phyloP scores from a whole-genome alignment of 2,329 filamentous ascomycete species.

The Aspergillus hortae region DNA sequence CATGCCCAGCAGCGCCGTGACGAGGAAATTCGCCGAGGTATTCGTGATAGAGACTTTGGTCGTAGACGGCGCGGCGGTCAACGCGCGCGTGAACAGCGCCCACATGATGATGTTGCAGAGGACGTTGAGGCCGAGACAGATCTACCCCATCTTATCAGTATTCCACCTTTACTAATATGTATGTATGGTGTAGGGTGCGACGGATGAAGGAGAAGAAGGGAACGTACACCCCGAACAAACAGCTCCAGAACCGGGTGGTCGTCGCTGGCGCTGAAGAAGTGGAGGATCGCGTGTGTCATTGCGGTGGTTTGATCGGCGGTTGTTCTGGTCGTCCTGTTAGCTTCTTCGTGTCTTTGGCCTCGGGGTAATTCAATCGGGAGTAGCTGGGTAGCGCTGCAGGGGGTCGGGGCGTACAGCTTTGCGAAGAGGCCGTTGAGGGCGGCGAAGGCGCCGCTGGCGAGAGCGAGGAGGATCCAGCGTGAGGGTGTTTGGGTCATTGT shows the following conservation, averaged over 20 bases:
- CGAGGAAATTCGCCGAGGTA: constrained; percentile 60
- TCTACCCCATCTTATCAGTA: constrained; percentile 34
- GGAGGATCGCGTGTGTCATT: constrained; percentile 47
- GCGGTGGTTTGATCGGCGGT: constrained; percentile 57
- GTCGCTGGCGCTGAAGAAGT: constrained; percentile 41
- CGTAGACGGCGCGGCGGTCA: constrained; percentile 58
- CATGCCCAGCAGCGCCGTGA: constrained; percentile 58
- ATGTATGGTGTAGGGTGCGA: background rate
- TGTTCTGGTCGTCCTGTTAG: constrained; percentile 42
- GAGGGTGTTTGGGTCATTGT: constrained; percentile 13
- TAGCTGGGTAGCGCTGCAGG: background rate
- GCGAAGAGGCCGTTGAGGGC: constrained; percentile 65
- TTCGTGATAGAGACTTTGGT: constrained; percentile 63
- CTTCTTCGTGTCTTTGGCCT: background rate
- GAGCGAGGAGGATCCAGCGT: constrained; percentile 53
- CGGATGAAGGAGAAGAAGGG: background rate
- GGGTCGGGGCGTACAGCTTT: constrained; percentile 51
- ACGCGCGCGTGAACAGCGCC: constrained; percentile 60
- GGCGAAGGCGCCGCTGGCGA: constrained; percentile 60
- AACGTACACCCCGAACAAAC: constrained; percentile 51
- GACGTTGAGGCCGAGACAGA: constrained; percentile 60
- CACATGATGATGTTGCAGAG: constrained; percentile 63
- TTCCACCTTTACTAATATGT: no score
- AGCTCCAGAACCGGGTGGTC: constrained; percentile 45
- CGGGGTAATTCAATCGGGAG: background rate